Base-by-base conservation (phyloP, 805 yeast species). In the Kuraishia ogatae region DNA sequence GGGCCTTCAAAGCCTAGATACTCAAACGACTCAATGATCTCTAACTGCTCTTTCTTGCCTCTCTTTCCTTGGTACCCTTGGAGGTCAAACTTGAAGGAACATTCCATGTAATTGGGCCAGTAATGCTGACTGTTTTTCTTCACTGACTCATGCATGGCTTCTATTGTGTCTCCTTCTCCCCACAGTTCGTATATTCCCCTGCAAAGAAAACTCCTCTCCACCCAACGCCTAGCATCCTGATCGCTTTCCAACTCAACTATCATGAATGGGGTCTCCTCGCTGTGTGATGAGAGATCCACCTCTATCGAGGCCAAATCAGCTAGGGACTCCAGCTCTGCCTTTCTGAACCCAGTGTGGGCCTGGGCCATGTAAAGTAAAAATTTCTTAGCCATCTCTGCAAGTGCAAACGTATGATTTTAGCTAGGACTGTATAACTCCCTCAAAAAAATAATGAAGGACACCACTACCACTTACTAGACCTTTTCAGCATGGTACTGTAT, bases 281-380 rank as follows among this genome's bases (percentile, higher is more conserved):
- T 73, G 65, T 89, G 89, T 6, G 65, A 64, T 17, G 81, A 68
- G 52, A 90, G 71, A 65, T 89, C 92, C 7, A 87, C 72, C 13
- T 69, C 54, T 2, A 94, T 71, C 19, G 71, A 70, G 59, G 80
- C 71, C 53, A 87, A 68, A 39, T 81, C 83, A 0, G 97, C 97
- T 50, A 94, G 70, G 0, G 97, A 85, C 61, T 87, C 90, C 39
- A 94, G 71, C 70, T 93, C 99, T 0, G 96, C 89, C 43, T 71
- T 70, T 52, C 98, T 76, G 69, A 93, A 93, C 57, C 80, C 78
- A 53, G 85, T 83, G 64, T 90, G 91, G 48, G 85, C 80, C 69
- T 92, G 97, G 2, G 97, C 97, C 65, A 94, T 77, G 64, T 86
- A 83, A n/a, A 94, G 73, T 51, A 93, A 67, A 64, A 89, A 94